These are phyloP conservation scores for Globisporangium barbulae DNA, from an alignment of 352 stramenopile species.

Conservation along the genomic window DNA sequence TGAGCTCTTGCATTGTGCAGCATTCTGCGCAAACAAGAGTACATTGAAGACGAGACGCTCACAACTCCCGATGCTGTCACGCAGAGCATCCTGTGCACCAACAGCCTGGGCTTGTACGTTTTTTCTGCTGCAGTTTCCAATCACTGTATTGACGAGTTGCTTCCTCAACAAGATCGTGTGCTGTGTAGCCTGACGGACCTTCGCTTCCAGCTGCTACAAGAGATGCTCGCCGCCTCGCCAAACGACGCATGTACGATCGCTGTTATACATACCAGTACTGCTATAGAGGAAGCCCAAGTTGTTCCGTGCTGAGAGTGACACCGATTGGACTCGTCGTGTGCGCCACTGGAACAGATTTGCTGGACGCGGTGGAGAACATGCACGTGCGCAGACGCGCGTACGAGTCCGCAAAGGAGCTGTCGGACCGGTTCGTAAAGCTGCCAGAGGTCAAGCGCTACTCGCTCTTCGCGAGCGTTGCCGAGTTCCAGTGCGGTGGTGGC, in stretches of 20 bases:
- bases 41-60: slow-evolving; percentile 40
- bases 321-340: background rate
- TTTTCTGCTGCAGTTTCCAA: background rate
- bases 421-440: slow-evolving; percentile 28
- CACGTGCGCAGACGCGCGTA: slow-evolving; percentile 40
- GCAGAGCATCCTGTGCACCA: slow-evolving; percentile 27
- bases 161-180: background rate
- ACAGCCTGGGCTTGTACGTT: slow-evolving; percentile 40
- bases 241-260: slow-evolving; percentile 30
- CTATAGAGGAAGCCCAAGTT: too few relatives aligned
- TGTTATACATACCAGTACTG: too few relatives aligned
- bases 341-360: slow-evolving; percentile 24
- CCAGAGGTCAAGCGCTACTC: slow-evolving; percentile 17
- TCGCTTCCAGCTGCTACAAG: slow-evolving; percentile 34
- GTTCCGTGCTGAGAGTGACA: background rate
- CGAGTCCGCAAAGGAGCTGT: slow-evolving; percentile 24
- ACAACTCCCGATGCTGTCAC: slow-evolving; percentile 29
- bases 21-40: slow-evolving; percentile 41
- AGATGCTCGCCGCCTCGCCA: slow-evolving; percentile 30
- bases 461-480: too few relatives aligned
- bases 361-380: slow-evolving; percentile 44
- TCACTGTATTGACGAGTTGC: background rate
- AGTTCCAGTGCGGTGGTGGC: too few relatives aligned
- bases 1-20: slow-evolving; percentile 10
- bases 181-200: slow-evolving; percentile 34